Evolutionary conservation across 2,329 filamentous ascomycete genomes (phyloP).

Genomic region (Pseudocercospora ulei): DNA sequence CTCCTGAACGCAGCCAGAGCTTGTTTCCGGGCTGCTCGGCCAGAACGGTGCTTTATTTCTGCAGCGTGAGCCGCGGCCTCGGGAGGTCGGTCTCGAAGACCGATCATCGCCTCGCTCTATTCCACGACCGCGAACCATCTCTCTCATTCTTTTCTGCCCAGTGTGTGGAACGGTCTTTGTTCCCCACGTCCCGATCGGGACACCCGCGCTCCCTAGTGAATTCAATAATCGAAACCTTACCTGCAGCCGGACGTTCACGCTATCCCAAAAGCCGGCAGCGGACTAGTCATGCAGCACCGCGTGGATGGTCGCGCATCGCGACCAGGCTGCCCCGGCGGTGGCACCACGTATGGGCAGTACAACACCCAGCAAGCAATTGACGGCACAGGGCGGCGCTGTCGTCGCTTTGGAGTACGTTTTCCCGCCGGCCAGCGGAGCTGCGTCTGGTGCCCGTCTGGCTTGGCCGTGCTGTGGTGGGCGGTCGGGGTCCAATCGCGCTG

Average conservation of each 20-base stretch:
- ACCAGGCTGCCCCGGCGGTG: neutral
- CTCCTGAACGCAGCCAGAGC: slow-evolving; percentile 3
- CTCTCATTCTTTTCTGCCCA: neutral
- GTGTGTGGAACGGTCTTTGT: no score
- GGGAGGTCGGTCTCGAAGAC: slow-evolving; percentile 11
- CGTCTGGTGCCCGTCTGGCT: neutral
- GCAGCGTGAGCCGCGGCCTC: slow-evolving; percentile 8
- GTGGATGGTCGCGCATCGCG: slow-evolving; percentile 11
- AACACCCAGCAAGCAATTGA: slow-evolving; percentile 1
- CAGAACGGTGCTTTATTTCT: slow-evolving; percentile 8
- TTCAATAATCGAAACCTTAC: slow-evolving; percentile 10
- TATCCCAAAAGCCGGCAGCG: slow-evolving; percentile 12
- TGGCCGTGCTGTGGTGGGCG: neutral
- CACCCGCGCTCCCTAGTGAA: no score
- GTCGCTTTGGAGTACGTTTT: neutral
- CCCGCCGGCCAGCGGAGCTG: neutral
- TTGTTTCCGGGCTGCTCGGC: slow-evolving; percentile 8
- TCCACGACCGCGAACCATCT: slow-evolving; percentile 1
- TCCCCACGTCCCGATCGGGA: no score
- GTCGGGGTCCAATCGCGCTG: neutral
- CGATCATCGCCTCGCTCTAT: slow-evolving; percentile 5
- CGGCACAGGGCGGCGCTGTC: slow-evolving; percentile 1
- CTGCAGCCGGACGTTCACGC: neutral
- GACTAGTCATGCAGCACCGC: slow-evolving; percentile 6
- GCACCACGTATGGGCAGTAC: neutral